Evolutionary conservation across 2,329 filamentous ascomycete genomes (phyloP).

Genomic region (Cercospora brassicicola): DNA sequence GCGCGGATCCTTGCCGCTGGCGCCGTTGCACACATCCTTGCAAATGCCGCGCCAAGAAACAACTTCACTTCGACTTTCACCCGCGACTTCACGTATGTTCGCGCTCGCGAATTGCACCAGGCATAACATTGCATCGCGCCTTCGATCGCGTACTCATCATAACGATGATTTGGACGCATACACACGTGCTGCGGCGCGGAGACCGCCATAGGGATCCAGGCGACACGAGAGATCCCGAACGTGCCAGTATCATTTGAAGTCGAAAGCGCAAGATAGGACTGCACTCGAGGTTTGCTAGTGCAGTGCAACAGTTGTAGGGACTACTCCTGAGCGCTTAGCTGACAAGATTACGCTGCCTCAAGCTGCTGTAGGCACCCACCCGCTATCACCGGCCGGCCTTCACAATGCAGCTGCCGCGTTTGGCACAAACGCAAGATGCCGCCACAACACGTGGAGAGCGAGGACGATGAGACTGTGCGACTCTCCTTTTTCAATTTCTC

Average conservation of each 20-base stretch:
- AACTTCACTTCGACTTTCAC: constrained; percentile 6
- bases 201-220: background rate
- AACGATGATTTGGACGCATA: background rate
- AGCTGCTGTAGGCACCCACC: background rate
- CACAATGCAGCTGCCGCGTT: constrained; percentile 7
- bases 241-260: background rate
- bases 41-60: constrained; percentile 3
- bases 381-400: background rate
- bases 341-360: background rate
- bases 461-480: constrained; percentile 3
- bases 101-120: background rate
- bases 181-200: background rate
- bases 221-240: background rate
- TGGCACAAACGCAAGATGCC: background rate
- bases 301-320: background rate
- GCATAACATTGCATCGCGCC: background rate
- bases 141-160: background rate
- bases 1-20: background rate
- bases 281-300: background rate
- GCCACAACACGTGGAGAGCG: constrained; percentile 7
- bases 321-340: background rate
- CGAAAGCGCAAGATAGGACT: background rate
- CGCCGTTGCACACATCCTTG: constrained; percentile 8
- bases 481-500: background rate
- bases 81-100: background rate